Percentiles rank a stretch among this genome's conserved stretches.
phyloP scores from a whole-genome alignment of 495 filamentous ascomycete genomes.

The Aspergillus panamensis region DNA sequence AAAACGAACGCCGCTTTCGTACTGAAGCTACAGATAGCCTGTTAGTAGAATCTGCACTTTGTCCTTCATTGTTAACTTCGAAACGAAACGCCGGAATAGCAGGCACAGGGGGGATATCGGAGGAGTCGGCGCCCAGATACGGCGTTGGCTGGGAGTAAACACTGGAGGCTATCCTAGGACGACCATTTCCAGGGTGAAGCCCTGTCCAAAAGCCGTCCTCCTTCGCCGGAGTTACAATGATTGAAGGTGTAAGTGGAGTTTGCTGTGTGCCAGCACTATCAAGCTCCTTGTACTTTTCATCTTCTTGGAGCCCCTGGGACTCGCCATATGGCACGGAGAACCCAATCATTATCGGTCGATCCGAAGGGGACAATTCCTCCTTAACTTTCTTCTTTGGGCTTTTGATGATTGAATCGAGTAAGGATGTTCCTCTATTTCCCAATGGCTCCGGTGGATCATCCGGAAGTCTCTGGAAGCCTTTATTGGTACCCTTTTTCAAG shows the following conservation, averaged over 20 bases:
- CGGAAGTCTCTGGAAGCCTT: slow-evolving; percentile 23
- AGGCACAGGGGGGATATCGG: slow-evolving; percentile 57
- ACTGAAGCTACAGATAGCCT: slow-evolving; percentile 30
- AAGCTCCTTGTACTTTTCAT: slow-evolving; percentile 27
- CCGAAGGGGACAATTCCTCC: slow-evolving; percentile 68
- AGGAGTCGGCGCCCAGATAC: slow-evolving; percentile 24
- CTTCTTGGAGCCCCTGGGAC: slow-evolving; percentile 38
- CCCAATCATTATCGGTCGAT: slow-evolving; percentile 76
- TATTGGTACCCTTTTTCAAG: slow-evolving; percentile 24
- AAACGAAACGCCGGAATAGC: slow-evolving; percentile 51
- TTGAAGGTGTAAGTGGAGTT: slow-evolving; percentile 52
- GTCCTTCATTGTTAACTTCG: slow-evolving; percentile 23
- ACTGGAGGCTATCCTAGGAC: slow-evolving; percentile 55
- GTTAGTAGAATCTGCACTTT: slow-evolving; percentile 32
- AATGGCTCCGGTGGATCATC: slow-evolving; percentile 14
- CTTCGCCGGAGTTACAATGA: slow-evolving; percentile 63
- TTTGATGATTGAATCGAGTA: slow-evolving; percentile 14
- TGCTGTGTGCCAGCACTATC: slow-evolving; percentile 30
- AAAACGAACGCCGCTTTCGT: slow-evolving; percentile 36
- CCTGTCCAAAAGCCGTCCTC: slow-evolving; percentile 57
- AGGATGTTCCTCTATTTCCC: slow-evolving; percentile 17
- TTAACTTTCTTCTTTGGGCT: slow-evolving; percentile 28
- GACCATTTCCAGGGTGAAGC: slow-evolving; percentile 27
- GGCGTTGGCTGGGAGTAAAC: slow-evolving; percentile 62
- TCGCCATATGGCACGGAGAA: slow-evolving; percentile 64